A percentile compares a stretch with the other conserved stretches of the same genome.
phyloP scores from a whole-genome alignment of 345 rosid species.

The Acer campestre region DNA sequence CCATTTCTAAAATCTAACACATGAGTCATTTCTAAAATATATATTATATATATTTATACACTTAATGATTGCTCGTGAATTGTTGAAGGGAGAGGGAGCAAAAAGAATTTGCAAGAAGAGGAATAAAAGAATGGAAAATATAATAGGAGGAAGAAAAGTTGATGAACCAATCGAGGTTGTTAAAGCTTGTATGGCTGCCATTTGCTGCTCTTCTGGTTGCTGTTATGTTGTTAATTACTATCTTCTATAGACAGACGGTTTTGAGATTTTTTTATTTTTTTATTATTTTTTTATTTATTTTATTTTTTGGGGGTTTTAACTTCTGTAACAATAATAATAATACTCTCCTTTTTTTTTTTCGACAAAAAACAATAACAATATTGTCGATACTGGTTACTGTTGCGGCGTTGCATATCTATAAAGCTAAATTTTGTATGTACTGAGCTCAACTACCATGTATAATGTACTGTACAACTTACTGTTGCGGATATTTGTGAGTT shows the following conservation, averaged over 20 bases:
- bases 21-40: background rate
- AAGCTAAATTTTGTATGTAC: too few species aligned
- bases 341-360: too few species aligned
- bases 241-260: background rate
- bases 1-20: background rate
- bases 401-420: too few species aligned
- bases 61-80: background rate
- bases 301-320: background rate
- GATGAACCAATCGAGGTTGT: background rate
- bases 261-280: too few species aligned
- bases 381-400: background rate
- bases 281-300: too few species aligned
- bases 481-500: background rate
- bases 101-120: background rate
- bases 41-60: too few species aligned
- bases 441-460: too few species aligned
- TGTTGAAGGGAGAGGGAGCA: background rate
- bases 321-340: background rate
- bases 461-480: background rate
- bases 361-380: background rate
- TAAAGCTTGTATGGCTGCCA: too few species aligned
- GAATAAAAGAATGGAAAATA: background rate
- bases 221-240: background rate
- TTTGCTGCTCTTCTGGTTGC: background rate
- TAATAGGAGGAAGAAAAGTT: background rate